phyloP scores from a whole-genome alignment of 2,329 filamentous ascomycete species.

The Fusarium guadeloupense region DNA sequence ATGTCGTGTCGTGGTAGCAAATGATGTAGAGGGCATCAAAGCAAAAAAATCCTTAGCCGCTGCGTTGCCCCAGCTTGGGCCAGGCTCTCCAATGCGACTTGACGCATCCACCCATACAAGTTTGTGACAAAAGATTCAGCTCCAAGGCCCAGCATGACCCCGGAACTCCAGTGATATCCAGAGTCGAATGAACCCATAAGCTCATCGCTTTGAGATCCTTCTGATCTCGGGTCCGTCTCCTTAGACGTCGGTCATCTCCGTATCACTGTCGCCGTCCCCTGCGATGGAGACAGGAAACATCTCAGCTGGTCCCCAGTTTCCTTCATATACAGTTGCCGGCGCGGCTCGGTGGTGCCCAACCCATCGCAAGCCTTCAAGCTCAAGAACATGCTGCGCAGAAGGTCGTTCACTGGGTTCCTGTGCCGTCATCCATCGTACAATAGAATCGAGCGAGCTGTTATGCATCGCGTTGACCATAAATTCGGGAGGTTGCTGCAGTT shows the following conservation, averaged over 20 bases:
- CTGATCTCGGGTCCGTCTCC: neutral
- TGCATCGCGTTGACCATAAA: slow-evolving; percentile 88
- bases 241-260: slow-evolving; percentile 69
- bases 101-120: slow-evolving; percentile 35
- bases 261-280: slow-evolving; percentile 53
- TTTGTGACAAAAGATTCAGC: slow-evolving; percentile 38
- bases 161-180: slow-evolving; percentile 45
- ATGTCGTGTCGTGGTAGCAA: slow-evolving; percentile 41
- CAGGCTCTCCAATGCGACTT: slow-evolving; percentile 24
- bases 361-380: slow-evolving; percentile 80
- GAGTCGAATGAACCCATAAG: slow-evolving; percentile 43
- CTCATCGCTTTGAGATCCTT: neutral
- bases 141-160: slow-evolving; percentile 27
- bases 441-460: slow-evolving; percentile 78
- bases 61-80: neutral
- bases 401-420: slow-evolving; percentile 79
- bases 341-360: slow-evolving; percentile 79
- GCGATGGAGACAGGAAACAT: slow-evolving; percentile 52
- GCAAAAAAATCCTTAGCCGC: slow-evolving; percentile 25
- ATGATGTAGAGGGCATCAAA: slow-evolving; percentile 31
- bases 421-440: slow-evolving; percentile 89
- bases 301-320: slow-evolving; percentile 88
- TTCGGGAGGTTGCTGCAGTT: slow-evolving; percentile 71
- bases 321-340: slow-evolving; percentile 94
- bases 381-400: slow-evolving; percentile 75